phyloP scores from a whole-genome alignment of 306 rosid species.

The Castanea mollissima region DNA sequence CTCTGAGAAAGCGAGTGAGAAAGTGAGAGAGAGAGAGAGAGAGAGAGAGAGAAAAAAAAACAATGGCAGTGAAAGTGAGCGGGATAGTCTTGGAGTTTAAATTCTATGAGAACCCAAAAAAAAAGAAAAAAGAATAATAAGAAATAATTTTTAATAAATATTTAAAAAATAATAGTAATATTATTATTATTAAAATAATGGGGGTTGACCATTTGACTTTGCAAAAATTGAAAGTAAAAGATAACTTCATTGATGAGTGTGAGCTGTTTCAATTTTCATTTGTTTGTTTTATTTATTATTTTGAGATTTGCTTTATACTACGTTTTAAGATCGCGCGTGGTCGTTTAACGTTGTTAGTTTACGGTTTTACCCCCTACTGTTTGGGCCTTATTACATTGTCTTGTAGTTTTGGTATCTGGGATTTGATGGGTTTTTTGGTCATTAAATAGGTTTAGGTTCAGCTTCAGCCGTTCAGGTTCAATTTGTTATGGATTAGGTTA shows the following conservation, averaged over 20 bases:
- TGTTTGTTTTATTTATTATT: neutral
- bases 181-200: neutral
- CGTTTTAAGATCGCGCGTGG: slow-evolving; percentile 1
- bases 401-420: neutral
- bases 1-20: slow-evolving; percentile 17
- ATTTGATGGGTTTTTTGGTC: neutral
- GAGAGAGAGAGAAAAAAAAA: neutral
- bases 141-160: neutral
- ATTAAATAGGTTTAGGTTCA: neutral
- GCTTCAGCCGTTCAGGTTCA: neutral
- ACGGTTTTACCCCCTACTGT: neutral
- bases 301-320: neutral
- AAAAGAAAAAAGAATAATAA: neutral
- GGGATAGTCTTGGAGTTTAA: slow-evolving; percentile 19
- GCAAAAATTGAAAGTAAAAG: neutral
- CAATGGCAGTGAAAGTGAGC: slow-evolving; percentile 16
- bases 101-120: neutral
- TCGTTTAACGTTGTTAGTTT: neutral
- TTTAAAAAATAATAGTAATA: neutral
- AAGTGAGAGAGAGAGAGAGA: neutral
- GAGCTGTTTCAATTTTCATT: neutral
- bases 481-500: neutral
- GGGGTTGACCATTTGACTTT: slow-evolving; percentile 17
- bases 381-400: neutral
- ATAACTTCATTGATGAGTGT: neutral